A percentile compares a stretch with the other conserved stretches of the same genome.
phyloP scores from a whole-genome alignment of 75 land plant genomes.

The Ceratopteris richardii region DNA sequence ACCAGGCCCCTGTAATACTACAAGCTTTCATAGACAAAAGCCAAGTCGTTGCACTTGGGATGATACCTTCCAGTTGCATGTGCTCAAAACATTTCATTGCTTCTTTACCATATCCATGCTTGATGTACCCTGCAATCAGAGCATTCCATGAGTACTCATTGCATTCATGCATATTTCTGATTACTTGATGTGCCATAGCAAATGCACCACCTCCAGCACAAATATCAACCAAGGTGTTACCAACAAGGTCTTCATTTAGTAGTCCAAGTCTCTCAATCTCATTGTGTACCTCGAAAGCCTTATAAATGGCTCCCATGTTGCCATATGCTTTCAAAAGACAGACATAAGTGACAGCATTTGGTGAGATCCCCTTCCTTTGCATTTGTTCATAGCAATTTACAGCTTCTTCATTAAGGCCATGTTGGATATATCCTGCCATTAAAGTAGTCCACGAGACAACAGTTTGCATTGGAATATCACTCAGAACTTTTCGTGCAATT shows the following conservation, averaged over 20 bases:
- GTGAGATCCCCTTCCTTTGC: slow-evolving; percentile 7
- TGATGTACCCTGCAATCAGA: slow-evolving; percentile 21
- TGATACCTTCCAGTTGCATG: slow-evolving; percentile 14
- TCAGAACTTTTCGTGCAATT: slow-evolving; percentile 15
- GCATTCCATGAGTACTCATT: slow-evolving; percentile 22
- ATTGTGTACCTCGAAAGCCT: slow-evolving; percentile 12
- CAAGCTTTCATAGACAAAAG: slow-evolving; percentile 16
- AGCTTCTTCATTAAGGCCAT: slow-evolving; percentile 13
- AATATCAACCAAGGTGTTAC: slow-evolving; percentile 1
- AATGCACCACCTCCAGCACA: slow-evolving; percentile 21
- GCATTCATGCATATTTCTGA: slow-evolving; percentile 13
- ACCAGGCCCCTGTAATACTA: too few species aligned
- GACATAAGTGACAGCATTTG: slow-evolving; percentile 11
- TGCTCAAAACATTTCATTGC: slow-evolving; percentile 14
- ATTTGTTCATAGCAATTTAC: slow-evolving; percentile 14
- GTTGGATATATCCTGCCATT: slow-evolving; percentile 17
- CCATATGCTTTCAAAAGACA: slow-evolving; percentile 15
- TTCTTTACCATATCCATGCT: slow-evolving; percentile 11
- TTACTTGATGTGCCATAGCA: slow-evolving; percentile 10
- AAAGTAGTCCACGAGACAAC: slow-evolving; percentile 23
- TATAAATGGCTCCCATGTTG: slow-evolving; percentile 8
- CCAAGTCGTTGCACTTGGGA: slow-evolving; percentile 8
- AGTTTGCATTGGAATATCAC: slow-evolving; percentile 12
- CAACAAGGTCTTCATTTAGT: too few species aligned
- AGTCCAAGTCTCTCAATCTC: too few species aligned